These are phyloP conservation scores for Chlamydomonas sphaeroides DNA, from an alignment of 139 green algal genomes.

Conservation along the genomic window DNA sequence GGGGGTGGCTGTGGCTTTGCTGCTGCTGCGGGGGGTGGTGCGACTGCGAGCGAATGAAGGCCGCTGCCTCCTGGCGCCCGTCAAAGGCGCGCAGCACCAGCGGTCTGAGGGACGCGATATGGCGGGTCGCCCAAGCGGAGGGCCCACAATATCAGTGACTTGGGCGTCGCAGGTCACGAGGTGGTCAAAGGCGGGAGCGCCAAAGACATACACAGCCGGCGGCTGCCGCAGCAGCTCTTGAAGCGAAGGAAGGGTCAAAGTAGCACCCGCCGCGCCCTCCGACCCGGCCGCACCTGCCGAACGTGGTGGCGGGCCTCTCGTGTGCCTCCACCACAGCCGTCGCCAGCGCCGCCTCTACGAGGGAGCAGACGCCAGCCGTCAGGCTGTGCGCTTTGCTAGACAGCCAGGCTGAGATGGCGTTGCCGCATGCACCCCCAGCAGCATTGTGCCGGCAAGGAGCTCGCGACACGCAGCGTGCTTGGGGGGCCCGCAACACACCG, in stretches of 20 bases:
- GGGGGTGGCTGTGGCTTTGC: not conserved
- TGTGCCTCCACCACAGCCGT: not conserved
- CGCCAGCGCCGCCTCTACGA: slow-evolving; percentile 11
- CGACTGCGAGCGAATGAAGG: slow-evolving; percentile 7
- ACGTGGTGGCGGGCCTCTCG: slow-evolving; percentile 4
- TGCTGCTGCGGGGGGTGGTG: not conserved
- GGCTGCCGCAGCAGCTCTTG: not conserved
- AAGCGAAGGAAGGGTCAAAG: too few relatives aligned
- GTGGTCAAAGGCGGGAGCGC: too few relatives aligned
- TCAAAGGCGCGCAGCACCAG: slow-evolving; percentile 9
- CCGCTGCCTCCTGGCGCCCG: not conserved
- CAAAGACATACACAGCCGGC: too few relatives aligned
- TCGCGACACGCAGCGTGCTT: too few relatives aligned
- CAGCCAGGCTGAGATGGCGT: too few relatives aligned
- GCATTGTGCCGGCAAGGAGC: too few relatives aligned
- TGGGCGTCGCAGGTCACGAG: too few relatives aligned
- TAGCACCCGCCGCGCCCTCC: not conserved
- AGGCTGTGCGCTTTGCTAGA: too few relatives aligned
- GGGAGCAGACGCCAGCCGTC: too few relatives aligned
- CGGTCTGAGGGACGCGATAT: not conserved
- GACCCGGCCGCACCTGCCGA: slow-evolving; percentile 2
- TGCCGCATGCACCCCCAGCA: too few relatives aligned
- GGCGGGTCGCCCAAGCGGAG: not conserved
- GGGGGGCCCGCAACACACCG: not conserved
- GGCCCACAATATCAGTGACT: not conserved